These are phyloP conservation scores for Moesziomyces parantarcticus DNA, from an alignment of 1,284 basidiomycete species.

Conservation along the genomic window DNA sequence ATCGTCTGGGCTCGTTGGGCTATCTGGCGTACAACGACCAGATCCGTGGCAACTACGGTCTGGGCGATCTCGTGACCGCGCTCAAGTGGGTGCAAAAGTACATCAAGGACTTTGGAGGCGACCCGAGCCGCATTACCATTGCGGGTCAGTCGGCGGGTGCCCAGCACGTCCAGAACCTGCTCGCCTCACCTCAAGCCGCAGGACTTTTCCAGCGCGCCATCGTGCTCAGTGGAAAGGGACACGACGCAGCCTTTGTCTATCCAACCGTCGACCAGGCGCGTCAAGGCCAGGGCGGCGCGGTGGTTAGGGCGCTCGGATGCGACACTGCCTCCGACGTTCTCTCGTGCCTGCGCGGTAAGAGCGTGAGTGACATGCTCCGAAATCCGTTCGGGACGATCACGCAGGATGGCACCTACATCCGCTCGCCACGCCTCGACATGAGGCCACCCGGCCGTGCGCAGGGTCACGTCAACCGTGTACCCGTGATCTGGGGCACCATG, in stretches of 20 bases:
- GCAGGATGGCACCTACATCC: conserved; percentile 44
- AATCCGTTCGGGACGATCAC: conserved; percentile 9
- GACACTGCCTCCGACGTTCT: conserved; percentile 33
- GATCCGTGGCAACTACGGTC: conserved; percentile 57
- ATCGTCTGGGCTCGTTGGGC: conserved; percentile 68
- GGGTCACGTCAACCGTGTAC: conserved; percentile 48
- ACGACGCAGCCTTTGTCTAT: conserved; percentile 29
- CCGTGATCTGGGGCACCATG: conserved; percentile 49
- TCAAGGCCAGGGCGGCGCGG: conserved; percentile 8
- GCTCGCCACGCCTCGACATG: conserved; percentile 38
- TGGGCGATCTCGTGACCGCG: conserved; percentile 58
- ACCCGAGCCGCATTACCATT: conserved; percentile 76
- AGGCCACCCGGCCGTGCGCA: conserved; percentile 13
- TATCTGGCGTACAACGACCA: conserved; percentile 44
- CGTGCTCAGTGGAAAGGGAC: conserved; percentile 29
- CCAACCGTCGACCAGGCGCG: conserved; percentile 21
- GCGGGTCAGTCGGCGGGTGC: conserved; percentile 90
- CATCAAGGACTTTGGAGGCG: conserved; percentile 76
- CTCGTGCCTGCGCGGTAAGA: conserved; percentile 40
- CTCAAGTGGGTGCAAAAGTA: conserved; percentile 73
- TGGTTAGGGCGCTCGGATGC: conserved; percentile 36
- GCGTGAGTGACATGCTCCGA: conserved; percentile 21
- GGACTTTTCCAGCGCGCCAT: conserved; percentile 43
- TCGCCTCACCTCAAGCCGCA: conserved; percentile 33
- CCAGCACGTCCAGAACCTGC: conserved; percentile 38